Evolutionary conservation across 352 stramenopile genomes (phyloP).

Genomic region (Globisporangium lucens): DNA sequence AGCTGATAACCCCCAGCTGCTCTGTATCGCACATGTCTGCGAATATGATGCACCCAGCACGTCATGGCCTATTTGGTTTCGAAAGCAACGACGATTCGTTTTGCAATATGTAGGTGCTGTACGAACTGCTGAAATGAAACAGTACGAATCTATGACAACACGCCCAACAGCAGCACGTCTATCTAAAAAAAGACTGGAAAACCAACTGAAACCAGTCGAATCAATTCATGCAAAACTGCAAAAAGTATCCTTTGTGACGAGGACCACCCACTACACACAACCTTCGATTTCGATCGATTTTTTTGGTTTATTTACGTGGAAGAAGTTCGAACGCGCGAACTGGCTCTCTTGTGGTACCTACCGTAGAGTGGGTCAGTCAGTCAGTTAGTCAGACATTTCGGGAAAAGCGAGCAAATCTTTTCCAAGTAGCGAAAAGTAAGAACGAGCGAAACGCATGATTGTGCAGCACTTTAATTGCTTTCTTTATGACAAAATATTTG

Average conservation of each 20-base stretch:
- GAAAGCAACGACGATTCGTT: neutral
- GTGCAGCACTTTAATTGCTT: neutral
- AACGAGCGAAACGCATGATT: neutral
- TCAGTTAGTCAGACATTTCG: slow-evolving; percentile 1
- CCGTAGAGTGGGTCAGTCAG: slow-evolving; percentile 1
- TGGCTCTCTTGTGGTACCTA: slow-evolving; percentile 2
- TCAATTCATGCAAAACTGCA: no score
- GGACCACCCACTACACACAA: no score
- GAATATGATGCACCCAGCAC: neutral
- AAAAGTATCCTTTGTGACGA: slow-evolving; percentile 4
- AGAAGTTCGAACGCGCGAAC: neutral
- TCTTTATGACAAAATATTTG: neutral
- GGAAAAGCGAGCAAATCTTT: neutral
- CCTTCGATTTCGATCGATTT: neutral
- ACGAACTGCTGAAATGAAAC: neutral
- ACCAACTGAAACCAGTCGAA: neutral
- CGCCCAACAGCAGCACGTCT: neutral
- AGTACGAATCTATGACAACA: neutral
- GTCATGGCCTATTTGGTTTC: neutral
- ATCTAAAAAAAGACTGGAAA: neutral
- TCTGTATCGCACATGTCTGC: neutral
- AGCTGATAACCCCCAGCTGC: neutral
- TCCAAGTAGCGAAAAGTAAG: neutral
- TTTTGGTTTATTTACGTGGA: neutral
- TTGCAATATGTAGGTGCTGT: neutral